Evolutionary conservation across 441 rosid genomes (phyloP), one percentile per base, ranked within the genome.

Genomic region (Gossypium aridum): DNA sequence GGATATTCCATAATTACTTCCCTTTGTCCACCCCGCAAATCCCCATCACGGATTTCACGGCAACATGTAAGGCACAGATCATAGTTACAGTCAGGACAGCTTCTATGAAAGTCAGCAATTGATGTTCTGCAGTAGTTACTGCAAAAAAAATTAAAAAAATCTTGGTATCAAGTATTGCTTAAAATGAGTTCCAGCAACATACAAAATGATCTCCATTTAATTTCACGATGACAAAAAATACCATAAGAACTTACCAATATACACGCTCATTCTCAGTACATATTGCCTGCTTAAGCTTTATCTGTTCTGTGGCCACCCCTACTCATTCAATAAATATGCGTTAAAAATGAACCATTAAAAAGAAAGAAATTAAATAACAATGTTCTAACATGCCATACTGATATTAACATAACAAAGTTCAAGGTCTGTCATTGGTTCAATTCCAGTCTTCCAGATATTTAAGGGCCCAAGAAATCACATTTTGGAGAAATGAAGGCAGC

Each of bases 1-100:
- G 75, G 14, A 82, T 79, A 87, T 60, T 86, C 81, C 80, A 85
- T 43, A 22, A 65, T 57, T 64, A 83, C 85, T 34, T 82, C 84
- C 59, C 76, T 73, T 55, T 63, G 60, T 28, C 91, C 82, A 57
- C 85, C 87, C 75, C 69, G 88, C 47, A 84, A 75, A 43, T 76
- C 65, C 65, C 97, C 98, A 39, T 84, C 70, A 31, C 96, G 92
- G 65, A 96, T 82, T 83, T 96, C 99, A n/a, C 72, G 75, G 85
- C 97, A 91, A 79, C 99, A 96, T 34, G 26, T 70, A 75, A 93
- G 89, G 79, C 99, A 96, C 26, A 96, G 87, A 78, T 93, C 97
- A 72, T 77, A 83, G 2, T 59, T 56, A 83, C 99, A 96, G n/a
- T 72, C 80, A 43, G 78, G 75, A 79, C 99, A 96, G 78, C 85